Evolutionary conservation across 164 flowering plant genomes (phyloP).

Genomic region (Magnolia sinica): DNA sequence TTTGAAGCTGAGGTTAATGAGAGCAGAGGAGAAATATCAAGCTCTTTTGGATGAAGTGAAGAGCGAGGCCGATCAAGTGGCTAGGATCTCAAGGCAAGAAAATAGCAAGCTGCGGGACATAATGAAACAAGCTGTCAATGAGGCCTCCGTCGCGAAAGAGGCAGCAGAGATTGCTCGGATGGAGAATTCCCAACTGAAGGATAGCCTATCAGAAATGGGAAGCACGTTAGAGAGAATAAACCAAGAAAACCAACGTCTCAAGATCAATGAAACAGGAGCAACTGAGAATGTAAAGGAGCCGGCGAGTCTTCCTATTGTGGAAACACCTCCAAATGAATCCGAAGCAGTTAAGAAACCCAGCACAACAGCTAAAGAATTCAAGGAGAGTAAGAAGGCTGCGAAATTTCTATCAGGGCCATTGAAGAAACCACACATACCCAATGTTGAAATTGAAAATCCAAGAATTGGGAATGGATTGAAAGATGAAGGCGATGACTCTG

Average conservation of each 20-base stretch:
- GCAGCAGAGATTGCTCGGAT: constrained; percentile 66
- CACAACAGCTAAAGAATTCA: constrained; percentile 15
- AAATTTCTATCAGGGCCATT: constrained; percentile 3
- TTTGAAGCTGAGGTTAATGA: constrained; percentile 25
- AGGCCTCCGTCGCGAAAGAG: constrained; percentile 74
- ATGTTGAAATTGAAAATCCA: constrained; percentile 36
- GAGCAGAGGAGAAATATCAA: constrained; percentile 35
- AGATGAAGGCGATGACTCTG: constrained; percentile 22
- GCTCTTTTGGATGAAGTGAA: constrained; percentile 42
- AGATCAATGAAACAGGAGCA: constrained; percentile 46
- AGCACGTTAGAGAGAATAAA: constrained; percentile 34
- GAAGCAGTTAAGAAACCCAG: constrained; percentile 12
- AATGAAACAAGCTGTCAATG: constrained; percentile 81
- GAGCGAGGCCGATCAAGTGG: constrained; percentile 45
- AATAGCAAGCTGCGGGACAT: constrained; percentile 63
- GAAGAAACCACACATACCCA: constrained; percentile 14
- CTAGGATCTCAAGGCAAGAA: constrained; percentile 50
- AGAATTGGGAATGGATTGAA: constrained; percentile 19
- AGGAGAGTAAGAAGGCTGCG: constrained; percentile 12
- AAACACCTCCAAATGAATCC: constrained; percentile 20
- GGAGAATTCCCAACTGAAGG: constrained; percentile 73
- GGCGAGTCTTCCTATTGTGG: constrained; percentile 31
- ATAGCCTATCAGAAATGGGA: constrained; percentile 56
- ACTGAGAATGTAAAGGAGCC: constrained; percentile 51
- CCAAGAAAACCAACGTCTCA: constrained; percentile 48